Evolutionary conservation across 164 flowering plant genomes (phyloP), one percentile per base, ranked within the genome.

Genomic region (Chimonanthus salicifolius): DNA sequence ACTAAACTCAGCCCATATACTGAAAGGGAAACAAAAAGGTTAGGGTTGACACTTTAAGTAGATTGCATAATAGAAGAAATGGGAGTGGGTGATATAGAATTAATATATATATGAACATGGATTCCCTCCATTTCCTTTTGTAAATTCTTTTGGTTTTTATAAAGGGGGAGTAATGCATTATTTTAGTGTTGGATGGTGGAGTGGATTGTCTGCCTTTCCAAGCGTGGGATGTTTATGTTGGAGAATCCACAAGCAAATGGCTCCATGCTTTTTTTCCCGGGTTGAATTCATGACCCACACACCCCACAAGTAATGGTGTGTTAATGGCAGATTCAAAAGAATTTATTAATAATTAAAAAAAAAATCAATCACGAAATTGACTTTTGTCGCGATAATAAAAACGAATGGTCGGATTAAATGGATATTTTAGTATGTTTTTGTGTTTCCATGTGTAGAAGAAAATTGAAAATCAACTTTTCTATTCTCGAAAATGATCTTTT

Each of bases 161-260:
- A 74, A 76, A 78, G 18, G 75, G 50, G 11, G 69, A 50, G 60
- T 20, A 69, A 49, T 50, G 69, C 75, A 65, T 72, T 74, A 67
- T 79, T 75, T 69, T 62, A 80, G 83, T 83, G 84, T 74, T 80
- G 83, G 47, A 33, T 74, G 77, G 79, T 75, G 83, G 80, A 78
- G 76, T 64, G 74, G 80, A 72, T 79, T 64, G 75, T 74, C 45
- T 82, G 79, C 86, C 92, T 89, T 88, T 89, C 77, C 76, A 85
- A 85, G 97, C 97, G 97, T 91, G 92, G 33, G 86, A 68, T 78
- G 86, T 64, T 80, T 83, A 83, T 87, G 97, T 89, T 91, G 97
- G 92, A 88, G 89, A 89, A 84, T 87, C 92, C 90, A 88, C 90
- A 87, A 86, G 83, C 88, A 84, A 78, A 81, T 86, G 89, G 88